These are phyloP conservation scores for Echinosphaeria canescens DNA, from an alignment of 2,329 filamentous ascomycete genomes.

Conservation along the genomic window DNA sequence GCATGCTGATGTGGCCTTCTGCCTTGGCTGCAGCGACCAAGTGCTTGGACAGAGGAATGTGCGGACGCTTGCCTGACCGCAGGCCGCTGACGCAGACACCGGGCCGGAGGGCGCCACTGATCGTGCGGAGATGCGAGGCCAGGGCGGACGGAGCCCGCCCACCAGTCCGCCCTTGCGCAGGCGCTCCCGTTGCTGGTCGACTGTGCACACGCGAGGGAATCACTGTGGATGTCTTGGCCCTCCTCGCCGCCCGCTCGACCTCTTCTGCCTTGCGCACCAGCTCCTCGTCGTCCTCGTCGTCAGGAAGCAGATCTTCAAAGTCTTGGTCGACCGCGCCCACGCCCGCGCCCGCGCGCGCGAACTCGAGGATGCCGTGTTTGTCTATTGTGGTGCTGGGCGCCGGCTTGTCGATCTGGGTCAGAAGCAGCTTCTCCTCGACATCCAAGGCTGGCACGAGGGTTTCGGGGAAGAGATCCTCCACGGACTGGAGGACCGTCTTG, in stretches of 20 bases:
- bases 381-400: slow-evolving; percentile 37
- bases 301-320: slow-evolving; percentile 21
- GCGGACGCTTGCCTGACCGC: slow-evolving; percentile 12
- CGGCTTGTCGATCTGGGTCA: slow-evolving; percentile 11
- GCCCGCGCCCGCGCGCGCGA: too few relatives aligned
- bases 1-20: slow-evolving; percentile 15
- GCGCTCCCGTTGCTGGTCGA: too few relatives aligned
- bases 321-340: slow-evolving; percentile 7
- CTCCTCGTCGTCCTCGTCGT: slow-evolving; percentile 35
- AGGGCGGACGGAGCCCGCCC: too few relatives aligned
- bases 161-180: too few relatives aligned
- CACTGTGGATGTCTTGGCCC: too few relatives aligned
- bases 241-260: slow-evolving; percentile 4
- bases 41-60: slow-evolving; percentile 14
- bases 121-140: too few relatives aligned
- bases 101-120: too few relatives aligned
- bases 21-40: slow-evolving; percentile 18
- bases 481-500: slow-evolving; percentile 62
- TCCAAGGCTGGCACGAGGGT: slow-evolving; percentile 31
- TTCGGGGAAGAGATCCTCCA: slow-evolving; percentile 67
- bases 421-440: slow-evolving; percentile 10
- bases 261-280: slow-evolving; percentile 10
- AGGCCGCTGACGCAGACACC: slow-evolving; percentile 22
- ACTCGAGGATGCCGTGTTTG: slow-evolving; percentile 29
- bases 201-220: too few relatives aligned